Evolutionary conservation across 208 protist species (phyloP).

Genomic region (Wallacemonas sp.): DNA sequence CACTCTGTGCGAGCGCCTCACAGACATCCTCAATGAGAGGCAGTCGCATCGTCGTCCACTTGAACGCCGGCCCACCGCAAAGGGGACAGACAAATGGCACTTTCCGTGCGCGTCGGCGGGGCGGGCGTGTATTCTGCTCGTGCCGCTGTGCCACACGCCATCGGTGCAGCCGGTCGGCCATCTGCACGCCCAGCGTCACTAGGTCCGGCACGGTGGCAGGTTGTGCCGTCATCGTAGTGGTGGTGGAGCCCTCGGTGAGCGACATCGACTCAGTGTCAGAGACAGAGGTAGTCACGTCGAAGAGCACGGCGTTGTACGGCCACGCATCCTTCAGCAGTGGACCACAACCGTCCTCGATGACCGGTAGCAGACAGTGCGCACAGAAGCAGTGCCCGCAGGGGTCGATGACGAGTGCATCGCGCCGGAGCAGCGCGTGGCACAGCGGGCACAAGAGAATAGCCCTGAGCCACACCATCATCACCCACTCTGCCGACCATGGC

Average conservation of each 20-base stretch:
- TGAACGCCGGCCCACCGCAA: slow-evolving; percentile 59
- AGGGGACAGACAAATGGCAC: slow-evolving; percentile 51
- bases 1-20: neutral
- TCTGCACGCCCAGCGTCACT: neutral
- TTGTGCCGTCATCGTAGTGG: neutral
- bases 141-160: neutral
- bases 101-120: slow-evolving; percentile 7
- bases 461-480: slow-evolving; percentile 27
- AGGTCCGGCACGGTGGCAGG: neutral
- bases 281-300: no score
- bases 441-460: slow-evolving; percentile 48
- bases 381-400: slow-evolving; percentile 83
- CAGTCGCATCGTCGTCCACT: slow-evolving; percentile 60
- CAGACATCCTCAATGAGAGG: slow-evolving; percentile 49
- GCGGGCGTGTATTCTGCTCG: neutral
- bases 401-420: slow-evolving; percentile 44
- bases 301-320: slow-evolving; percentile 23
- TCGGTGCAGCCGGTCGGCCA: neutral
- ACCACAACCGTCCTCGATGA: slow-evolving; percentile 52
- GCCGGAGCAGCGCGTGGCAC: slow-evolving; percentile 35
- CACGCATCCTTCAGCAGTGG: slow-evolving; percentile 20
- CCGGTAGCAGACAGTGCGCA: slow-evolving; percentile 62
- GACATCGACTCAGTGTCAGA: no score
- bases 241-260: no score
- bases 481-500: slow-evolving; percentile 6